Conservation (phyloP, 495 filamentous ascomycete genomes). For the Annulohypoxylon maeteangense region DNA sequence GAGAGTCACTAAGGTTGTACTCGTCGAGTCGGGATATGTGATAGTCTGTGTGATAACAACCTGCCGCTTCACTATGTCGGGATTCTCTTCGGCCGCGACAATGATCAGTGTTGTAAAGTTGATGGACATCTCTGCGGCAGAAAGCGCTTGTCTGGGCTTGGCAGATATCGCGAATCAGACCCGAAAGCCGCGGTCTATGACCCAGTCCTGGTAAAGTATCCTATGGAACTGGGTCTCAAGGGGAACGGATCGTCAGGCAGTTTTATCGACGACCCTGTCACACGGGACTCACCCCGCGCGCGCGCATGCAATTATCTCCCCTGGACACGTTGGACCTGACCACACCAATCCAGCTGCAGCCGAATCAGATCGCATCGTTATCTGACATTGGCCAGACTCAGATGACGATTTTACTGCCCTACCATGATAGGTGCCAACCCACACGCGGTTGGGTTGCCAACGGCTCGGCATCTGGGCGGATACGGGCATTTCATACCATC, state of each 20-base stretch:
- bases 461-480: slow-evolving; percentile 41
- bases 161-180: slow-evolving; percentile 28
- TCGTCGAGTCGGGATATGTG: slow-evolving; percentile 42
- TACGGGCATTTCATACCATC: slow-evolving; percentile 34
- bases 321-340: slow-evolving; percentile 33
- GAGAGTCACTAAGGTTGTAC: slow-evolving; percentile 45
- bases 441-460: slow-evolving; percentile 32
- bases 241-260: slow-evolving; percentile 35
- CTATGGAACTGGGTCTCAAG: slow-evolving; percentile 19
- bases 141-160: neutral
- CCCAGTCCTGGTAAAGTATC: slow-evolving; percentile 25
- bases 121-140: slow-evolving; percentile 17
- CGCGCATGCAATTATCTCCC: slow-evolving; percentile 20
- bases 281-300: slow-evolving; percentile 34
- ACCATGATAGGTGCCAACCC: slow-evolving; percentile 42
- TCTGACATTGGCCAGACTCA: slow-evolving; percentile 41
- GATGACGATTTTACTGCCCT: slow-evolving; percentile 29
- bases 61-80: slow-evolving; percentile 30
- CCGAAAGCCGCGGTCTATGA: slow-evolving; percentile 21
- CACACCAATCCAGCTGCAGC: slow-evolving; percentile 35
- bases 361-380: slow-evolving; percentile 39
- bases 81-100: slow-evolving; percentile 7
- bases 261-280: slow-evolving; percentile 41
- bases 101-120: slow-evolving; percentile 14
- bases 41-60: slow-evolving; percentile 45